phyloP scores from a whole-genome alignment of 2,329 filamentous ascomycete genomes.

The Diaporthe longicolla region DNA sequence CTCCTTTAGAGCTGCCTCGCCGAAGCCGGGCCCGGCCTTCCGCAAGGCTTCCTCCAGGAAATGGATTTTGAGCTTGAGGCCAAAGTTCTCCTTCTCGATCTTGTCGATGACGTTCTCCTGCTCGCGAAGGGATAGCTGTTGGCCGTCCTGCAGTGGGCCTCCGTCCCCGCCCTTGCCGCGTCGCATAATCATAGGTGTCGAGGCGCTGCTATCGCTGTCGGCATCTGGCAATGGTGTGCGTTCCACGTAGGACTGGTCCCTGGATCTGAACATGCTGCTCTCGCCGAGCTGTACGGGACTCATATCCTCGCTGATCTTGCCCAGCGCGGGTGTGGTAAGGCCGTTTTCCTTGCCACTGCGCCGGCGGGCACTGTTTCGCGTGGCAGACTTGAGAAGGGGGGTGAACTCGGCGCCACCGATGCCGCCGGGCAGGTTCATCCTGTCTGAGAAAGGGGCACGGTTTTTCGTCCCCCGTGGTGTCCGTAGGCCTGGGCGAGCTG shows the following conservation, averaged over 20 bases:
- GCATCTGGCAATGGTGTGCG: constrained; percentile 82
- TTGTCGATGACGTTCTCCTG: constrained; percentile 96
- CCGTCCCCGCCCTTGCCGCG: constrained; percentile 67
- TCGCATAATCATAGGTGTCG: constrained; percentile 83
- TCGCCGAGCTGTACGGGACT: constrained; percentile 82
- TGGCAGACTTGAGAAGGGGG: constrained; percentile 88
- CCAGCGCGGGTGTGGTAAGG: constrained; percentile 76
- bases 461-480: constrained; percentile 75
- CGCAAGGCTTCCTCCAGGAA: constrained; percentile 92
- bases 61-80: constrained; percentile 95
- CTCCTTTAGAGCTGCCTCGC: constrained; percentile 89
- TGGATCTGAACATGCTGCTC: constrained; percentile 78
- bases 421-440: constrained; percentile 77
- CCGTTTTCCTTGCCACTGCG: constrained; percentile 73
- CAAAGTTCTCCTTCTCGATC: constrained; percentile 99
- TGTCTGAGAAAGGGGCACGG: constrained; percentile 78
- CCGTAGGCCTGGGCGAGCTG: constrained; percentile 69
- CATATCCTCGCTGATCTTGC: constrained; percentile 78
- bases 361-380: constrained; percentile 77
- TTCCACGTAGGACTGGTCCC: constrained; percentile 75
- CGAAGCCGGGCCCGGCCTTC: constrained; percentile 90
- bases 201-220: constrained; percentile 83
- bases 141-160: constrained; percentile 81
- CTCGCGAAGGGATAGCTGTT: constrained; percentile 91
- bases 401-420: constrained; percentile 87